Conservation (phyloP, 1,284 basidiomycete species). For the Hemileia vastatrix region DNA sequence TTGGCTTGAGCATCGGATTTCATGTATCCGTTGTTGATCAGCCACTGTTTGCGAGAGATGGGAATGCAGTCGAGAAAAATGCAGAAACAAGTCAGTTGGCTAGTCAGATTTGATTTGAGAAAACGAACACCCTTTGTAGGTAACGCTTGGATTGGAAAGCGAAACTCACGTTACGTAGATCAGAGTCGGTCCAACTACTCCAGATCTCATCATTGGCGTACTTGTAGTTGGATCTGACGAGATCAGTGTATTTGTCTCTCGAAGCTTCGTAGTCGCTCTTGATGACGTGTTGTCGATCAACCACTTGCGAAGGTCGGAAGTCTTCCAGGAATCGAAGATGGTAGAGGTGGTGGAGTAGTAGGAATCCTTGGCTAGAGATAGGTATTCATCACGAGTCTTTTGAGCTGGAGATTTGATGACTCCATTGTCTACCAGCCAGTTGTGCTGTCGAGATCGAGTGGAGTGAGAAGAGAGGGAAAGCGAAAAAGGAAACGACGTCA, state of each 20-base stretch:
- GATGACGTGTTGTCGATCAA: constrained; percentile 16
- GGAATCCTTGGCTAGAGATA: constrained; percentile 55
- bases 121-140: background rate
- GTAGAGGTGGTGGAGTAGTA: constrained; percentile 57
- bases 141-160: background rate
- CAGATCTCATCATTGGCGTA: constrained; percentile 33
- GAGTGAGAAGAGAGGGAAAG: background rate
- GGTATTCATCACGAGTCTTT: constrained; percentile 27
- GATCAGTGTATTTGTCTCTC: constrained; percentile 15
- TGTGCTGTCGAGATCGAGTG: constrained; percentile 26
- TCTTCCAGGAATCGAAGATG: constrained; percentile 66
- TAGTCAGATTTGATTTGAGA: constrained; percentile 25
- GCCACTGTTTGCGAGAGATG: constrained; percentile 50
- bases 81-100: constrained; percentile 51
- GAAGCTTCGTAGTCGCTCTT: constrained; percentile 27
- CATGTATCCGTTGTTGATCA: constrained; percentile 64
- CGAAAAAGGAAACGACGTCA: background rate
- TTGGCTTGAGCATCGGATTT: constrained; percentile 56
- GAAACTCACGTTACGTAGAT: constrained; percentile 16
- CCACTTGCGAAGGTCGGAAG: constrained; percentile 35
- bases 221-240: constrained; percentile 24
- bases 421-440: constrained; percentile 65
- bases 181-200: constrained; percentile 53
- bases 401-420: constrained; percentile 53
- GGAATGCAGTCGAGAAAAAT: constrained; percentile 26